Evolutionary conservation across 2,329 filamentous ascomycete genomes (phyloP).

Genomic region (Pseudodiploospora longispora): DNA sequence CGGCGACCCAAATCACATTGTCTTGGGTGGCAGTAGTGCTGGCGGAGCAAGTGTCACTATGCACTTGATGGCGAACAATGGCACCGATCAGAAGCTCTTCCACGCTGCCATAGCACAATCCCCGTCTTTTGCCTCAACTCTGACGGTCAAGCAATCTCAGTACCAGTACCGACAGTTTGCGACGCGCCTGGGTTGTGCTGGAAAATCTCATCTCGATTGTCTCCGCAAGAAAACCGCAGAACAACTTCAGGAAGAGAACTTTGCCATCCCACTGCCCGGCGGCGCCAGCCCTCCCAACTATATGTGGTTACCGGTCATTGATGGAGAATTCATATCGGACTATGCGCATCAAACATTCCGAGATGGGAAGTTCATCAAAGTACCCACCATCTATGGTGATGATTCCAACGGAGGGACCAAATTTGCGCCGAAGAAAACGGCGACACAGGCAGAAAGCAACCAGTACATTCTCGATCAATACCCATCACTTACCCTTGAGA

Average conservation of each 20-base stretch:
- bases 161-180: slow-evolving; percentile 46
- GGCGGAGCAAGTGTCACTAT: slow-evolving; percentile 59
- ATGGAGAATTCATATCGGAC: slow-evolving; percentile 43
- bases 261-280: slow-evolving; percentile 25
- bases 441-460: slow-evolving; percentile 25
- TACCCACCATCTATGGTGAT: slow-evolving; percentile 43
- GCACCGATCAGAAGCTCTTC: slow-evolving; percentile 40
- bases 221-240: slow-evolving; percentile 33
- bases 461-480: slow-evolving; percentile 26
- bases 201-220: slow-evolving; percentile 33
- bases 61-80: slow-evolving; percentile 51
- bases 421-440: slow-evolving; percentile 22
- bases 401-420: slow-evolving; percentile 31
- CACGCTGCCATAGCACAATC: slow-evolving; percentile 43
- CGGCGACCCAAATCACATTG: slow-evolving; percentile 59
- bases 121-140: slow-evolving; percentile 41
- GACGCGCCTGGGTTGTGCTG: slow-evolving; percentile 32
- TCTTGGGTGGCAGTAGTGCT: slow-evolving; percentile 60
- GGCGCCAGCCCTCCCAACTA: slow-evolving; percentile 32
- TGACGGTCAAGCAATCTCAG: slow-evolving; percentile 37
- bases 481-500: slow-evolving; percentile 22
- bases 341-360: slow-evolving; percentile 41
- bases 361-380: slow-evolving; percentile 41
- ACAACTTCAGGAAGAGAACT: slow-evolving; percentile 35
- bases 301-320: slow-evolving; percentile 48